Evolutionary conservation across 257 asterid genomes (phyloP).

Genomic region (Penstemon davidsonii): DNA sequence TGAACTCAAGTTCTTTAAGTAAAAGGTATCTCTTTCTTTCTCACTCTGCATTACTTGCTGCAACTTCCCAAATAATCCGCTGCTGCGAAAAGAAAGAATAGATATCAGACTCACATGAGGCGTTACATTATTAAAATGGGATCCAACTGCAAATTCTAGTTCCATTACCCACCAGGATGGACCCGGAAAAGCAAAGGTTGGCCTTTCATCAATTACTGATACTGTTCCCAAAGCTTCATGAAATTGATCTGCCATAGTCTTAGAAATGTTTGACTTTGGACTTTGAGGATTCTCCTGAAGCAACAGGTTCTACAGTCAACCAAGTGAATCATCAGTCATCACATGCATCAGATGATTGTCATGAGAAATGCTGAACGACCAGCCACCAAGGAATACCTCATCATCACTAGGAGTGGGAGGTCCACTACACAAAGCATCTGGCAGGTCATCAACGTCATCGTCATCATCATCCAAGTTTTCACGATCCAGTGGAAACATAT

Average conservation of each 20-base stretch:
- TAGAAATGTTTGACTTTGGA: constrained; percentile 36
- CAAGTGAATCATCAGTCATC: constrained; percentile 20
- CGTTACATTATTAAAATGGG: constrained; percentile 19
- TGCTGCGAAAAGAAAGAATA: constrained; percentile 32
- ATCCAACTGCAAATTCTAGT: constrained; percentile 25
- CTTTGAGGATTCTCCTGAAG: constrained; percentile 53
- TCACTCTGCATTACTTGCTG: constrained; percentile 67
- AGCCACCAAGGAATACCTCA: constrained; percentile 48
- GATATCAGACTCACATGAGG: constrained; percentile 17
- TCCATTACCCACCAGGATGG: constrained; percentile 52
- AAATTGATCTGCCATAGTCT: constrained; percentile 72
- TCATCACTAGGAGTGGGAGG: constrained; percentile 46
- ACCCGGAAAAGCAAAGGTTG: constrained; percentile 35
- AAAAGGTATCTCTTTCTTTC: constrained; percentile 58
- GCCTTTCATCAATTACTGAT: constrained; percentile 34
- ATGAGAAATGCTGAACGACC: constrained; percentile 22
- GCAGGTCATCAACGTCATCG: constrained; percentile 36
- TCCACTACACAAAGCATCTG: constrained; percentile 46
- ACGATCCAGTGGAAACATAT: constrained; percentile 36
- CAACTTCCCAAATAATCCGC: constrained; percentile 58
- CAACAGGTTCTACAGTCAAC: constrained; percentile 28
- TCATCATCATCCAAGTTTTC: constrained; percentile 38
- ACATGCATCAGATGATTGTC: constrained; percentile 23
- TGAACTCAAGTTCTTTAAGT: constrained; percentile 39
- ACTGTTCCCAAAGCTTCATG: constrained; percentile 66